Conservation (phyloP, 495 filamentous ascomycete genomes). For the Symbiotaphrina buchneri region DNA sequence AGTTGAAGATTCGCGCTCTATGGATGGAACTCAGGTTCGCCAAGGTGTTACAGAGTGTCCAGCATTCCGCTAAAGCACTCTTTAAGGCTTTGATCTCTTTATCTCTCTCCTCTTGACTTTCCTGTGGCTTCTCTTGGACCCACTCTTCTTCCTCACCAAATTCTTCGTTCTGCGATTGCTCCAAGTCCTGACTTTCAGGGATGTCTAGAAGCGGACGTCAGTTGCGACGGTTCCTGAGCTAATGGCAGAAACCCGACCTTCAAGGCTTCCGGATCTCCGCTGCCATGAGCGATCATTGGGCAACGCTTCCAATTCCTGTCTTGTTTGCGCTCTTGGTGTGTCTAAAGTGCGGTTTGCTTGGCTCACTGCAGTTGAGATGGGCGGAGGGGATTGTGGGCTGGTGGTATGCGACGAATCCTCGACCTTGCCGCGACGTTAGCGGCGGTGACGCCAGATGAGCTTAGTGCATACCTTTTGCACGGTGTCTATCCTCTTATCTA, state of each 20-base stretch:
- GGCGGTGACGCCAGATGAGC: too few species aligned
- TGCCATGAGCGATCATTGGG: slow-evolving; percentile 12
- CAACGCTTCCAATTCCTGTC: slow-evolving; percentile 42
- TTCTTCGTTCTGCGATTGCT: slow-evolving; percentile 16
- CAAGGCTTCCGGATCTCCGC: slow-evolving; percentile 37
- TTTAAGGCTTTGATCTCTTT: slow-evolving; percentile 52
- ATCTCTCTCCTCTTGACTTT: slow-evolving; percentile 12
- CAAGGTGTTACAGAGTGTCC: slow-evolving; percentile 83
- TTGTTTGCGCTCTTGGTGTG: slow-evolving; percentile 65
- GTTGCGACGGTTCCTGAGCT: background rate
- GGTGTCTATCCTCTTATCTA: slow-evolving; percentile 6
- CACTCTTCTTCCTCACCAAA: slow-evolving; percentile 11
- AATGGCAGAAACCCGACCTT: slow-evolving; percentile 30
- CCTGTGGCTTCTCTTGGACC: too few species aligned
- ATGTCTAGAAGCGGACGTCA: slow-evolving; percentile 16
- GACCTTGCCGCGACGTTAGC: too few species aligned
- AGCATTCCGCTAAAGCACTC: slow-evolving; percentile 68
- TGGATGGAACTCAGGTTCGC: slow-evolving; percentile 70
- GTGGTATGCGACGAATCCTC: too few species aligned
- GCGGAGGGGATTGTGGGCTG: slow-evolving; percentile 34
- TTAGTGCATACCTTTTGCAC: too few species aligned
- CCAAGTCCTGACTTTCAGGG: slow-evolving; percentile 16
- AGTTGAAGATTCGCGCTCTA: slow-evolving; percentile 52
- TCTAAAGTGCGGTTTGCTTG: slow-evolving; percentile 40
- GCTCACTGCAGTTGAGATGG: slow-evolving; percentile 44